Conservation (phyloP, 441 rosid genomes). For the Melastoma candidum region DNA sequence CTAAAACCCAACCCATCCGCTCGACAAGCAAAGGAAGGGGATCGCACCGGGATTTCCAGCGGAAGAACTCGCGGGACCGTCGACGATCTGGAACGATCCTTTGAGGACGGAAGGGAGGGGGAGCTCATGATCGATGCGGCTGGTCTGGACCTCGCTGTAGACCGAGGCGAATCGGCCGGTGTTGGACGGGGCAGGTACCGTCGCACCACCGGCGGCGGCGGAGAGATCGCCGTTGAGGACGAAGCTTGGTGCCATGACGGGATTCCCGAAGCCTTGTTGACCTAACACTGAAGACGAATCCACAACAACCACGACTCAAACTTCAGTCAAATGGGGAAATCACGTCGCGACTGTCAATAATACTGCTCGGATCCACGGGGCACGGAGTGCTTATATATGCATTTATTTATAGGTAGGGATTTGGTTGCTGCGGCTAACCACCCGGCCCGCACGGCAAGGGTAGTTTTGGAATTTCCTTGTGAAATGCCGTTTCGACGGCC, state of each 20-base stretch:
- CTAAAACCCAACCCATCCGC: neutral
- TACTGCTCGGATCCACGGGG: no score
- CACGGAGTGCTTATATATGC: no score
- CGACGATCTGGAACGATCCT: slow-evolving; percentile 61
- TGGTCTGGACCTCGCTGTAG: slow-evolving; percentile 80
- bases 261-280: slow-evolving; percentile 6
- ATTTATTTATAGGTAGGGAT: no score
- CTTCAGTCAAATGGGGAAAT: no score
- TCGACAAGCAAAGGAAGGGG: no score
- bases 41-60: slow-evolving; percentile 85
- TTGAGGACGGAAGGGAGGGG: slow-evolving; percentile 80
- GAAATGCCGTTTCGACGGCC: no score
- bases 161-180: slow-evolving; percentile 60
- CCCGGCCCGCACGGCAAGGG: no score
- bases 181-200: slow-evolving; percentile 16
- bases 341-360: no score
- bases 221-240: slow-evolving; percentile 32
- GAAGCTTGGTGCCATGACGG: slow-evolving; percentile 56
- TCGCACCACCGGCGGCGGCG: slow-evolving; percentile 23
- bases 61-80: slow-evolving; percentile 82
- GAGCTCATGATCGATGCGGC: slow-evolving; percentile 70
- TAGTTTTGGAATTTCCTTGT: no score
- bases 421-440: no score
- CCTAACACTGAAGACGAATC: slow-evolving; percentile 16
- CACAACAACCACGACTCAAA: neutral